These are phyloP conservation scores for Nicotiana undulata DNA, from an alignment of 257 asterid species.

Conservation along the genomic window DNA sequence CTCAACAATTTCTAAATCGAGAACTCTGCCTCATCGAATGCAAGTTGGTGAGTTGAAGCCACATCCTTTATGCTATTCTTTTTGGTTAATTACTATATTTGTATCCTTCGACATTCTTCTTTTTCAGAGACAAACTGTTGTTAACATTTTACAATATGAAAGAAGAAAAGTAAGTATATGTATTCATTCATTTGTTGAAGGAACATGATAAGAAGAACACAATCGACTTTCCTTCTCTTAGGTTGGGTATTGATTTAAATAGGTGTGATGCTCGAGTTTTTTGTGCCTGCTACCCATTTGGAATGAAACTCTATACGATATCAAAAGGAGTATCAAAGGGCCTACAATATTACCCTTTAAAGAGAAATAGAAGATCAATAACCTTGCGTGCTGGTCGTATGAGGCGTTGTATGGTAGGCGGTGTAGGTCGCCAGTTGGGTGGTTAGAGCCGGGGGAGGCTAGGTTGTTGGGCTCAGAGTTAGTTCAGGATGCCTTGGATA, in stretches of 20 bases:
- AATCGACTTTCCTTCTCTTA: background rate
- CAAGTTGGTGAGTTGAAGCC: conserved; percentile 18
- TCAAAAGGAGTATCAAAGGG: background rate
- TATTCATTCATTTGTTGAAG: too few species aligned
- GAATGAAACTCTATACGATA: background rate
- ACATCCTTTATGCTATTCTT: background rate
- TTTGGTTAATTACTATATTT: background rate
- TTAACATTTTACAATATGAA: background rate
- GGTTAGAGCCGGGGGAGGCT: too few species aligned
- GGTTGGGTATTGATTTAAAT: background rate
- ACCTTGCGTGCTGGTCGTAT: too few species aligned
- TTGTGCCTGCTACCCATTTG: background rate
- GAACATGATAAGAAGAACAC: too few species aligned
- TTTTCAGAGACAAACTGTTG: background rate
- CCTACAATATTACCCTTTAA: background rate
- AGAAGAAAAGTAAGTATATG: too few species aligned
- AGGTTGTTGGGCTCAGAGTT: too few species aligned
- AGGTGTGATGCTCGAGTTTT: background rate
- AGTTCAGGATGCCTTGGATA: too few species aligned
- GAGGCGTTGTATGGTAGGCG: too few species aligned
- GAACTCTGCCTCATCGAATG: conserved; percentile 33
- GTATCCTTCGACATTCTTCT: background rate
- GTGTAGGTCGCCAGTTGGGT: too few species aligned
- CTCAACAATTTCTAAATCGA: conserved; percentile 21
- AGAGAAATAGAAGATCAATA: too few species aligned